Base-by-base conservation (phyloP, 2,329 filamentous ascomycete species). In the Ophiostoma sp. region DNA sequence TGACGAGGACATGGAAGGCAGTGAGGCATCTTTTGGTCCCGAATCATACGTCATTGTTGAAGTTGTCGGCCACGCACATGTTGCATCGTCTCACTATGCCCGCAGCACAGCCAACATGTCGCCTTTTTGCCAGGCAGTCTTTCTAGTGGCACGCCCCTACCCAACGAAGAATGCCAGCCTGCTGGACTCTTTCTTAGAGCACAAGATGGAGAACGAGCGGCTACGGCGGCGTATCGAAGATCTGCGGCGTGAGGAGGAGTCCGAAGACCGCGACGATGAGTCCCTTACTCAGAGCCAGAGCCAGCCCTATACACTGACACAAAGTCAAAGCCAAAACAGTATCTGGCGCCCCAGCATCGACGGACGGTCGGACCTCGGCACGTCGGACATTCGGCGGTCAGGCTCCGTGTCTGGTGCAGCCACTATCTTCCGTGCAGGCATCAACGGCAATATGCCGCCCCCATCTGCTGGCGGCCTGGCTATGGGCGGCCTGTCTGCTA, bases 201-300 rank as follows among this genome's bases (percentile, higher is more conserved):
- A 97, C 81, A 97, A 97, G 80, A 94, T 97, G 69, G 94, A 97
- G 79, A 97, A 97, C 76, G 93, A 97, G 81, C 87, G 94, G 4
- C 80, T 98, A 67, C 89, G 88, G 76, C 90, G 92, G 75, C 88
- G 92, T 62, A 96, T 98, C 72, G 89, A 90, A 23, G 93, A 96
- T 79, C 83, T 97, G 69, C 92, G 91, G 74, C 86, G 87, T 72
- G 94, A 97, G 79, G 94, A 97, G 78, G 88, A 90, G 70, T 68
- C 69, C 0, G 91, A 94, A 69, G 91, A 93, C 70, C 94, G 96
- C 72, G 84, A 85, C 20, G 90, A 91, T 71, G 86, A 88, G 71
- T 85, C 87, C 68, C 85, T 88, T 71, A 84, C 88, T 27, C 62
- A 36, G 33, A 77, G 82, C 60, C 85, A 84, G 75, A 87, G 84